These are phyloP conservation scores for Carallia pectinifolia DNA, from an alignment of 345 rosid genomes.

Conservation along the genomic window DNA sequence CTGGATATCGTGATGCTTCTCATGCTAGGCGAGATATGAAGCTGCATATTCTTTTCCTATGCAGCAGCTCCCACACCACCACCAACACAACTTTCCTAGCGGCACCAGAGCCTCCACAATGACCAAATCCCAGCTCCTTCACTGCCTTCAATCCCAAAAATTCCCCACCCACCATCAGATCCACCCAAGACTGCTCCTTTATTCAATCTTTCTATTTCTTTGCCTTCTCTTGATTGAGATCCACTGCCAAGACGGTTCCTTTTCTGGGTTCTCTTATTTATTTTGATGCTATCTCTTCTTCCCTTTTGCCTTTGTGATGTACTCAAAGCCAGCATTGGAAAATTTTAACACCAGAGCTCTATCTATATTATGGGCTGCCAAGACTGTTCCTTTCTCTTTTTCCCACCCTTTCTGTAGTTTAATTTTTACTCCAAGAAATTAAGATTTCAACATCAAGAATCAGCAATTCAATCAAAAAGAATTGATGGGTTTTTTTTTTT, in stretches of 20 bases:
- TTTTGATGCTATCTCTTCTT: constrained; percentile 15
- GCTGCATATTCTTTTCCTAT: constrained; percentile 85
- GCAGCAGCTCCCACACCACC: constrained; percentile 73
- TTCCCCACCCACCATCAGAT: constrained; percentile 77
- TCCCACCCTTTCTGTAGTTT: too few species aligned
- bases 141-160: constrained; percentile 29
- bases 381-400: neutral
- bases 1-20: constrained; percentile 99
- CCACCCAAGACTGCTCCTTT: constrained; percentile 25
- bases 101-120: constrained; percentile 26
- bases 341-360: constrained; percentile 17
- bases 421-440: neutral
- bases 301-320: constrained; percentile 29
- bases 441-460: constrained; percentile 22
- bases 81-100: constrained; percentile 14
- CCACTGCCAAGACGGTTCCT: constrained; percentile 11
- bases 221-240: constrained; percentile 6
- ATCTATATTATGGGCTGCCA: neutral
- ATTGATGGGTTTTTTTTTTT: constrained; percentile 23
- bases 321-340: constrained; percentile 68
- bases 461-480: constrained; percentile 4
- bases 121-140: constrained; percentile 19
- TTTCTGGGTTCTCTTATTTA: constrained; percentile 19
- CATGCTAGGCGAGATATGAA: constrained; percentile 99
- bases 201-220: constrained; percentile 7